Evolutionary conservation across 208 protist species (phyloP), one percentile per base, ranked within the genome.

Genomic region (Lotmaria passim): DNA sequence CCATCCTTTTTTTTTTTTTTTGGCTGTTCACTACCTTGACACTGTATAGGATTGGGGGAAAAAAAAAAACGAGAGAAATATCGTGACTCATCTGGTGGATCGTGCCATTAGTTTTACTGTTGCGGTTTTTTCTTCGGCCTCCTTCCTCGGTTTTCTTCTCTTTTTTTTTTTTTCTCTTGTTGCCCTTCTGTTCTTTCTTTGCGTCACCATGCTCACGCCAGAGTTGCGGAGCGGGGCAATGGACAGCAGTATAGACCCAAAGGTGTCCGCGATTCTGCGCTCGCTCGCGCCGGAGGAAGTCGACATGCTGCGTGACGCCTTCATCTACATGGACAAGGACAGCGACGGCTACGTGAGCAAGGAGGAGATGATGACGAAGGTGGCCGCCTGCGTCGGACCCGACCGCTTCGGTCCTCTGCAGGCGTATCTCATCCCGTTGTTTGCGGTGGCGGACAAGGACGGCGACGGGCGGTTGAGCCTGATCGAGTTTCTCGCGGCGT

Each of bases 241-340:
- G 55, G 71, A 79, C 3, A 28, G 17, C 48, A n/a, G 23, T 15
- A 55, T 77, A 23, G 63, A 75, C 33, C 64, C 71, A 11, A 44
- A 79, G 23, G 71, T 86, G 36, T 31, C 69, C 2, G 34, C 67
- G 23, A 83, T 87, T 44, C 43, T 90, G 23, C 72, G 80, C 39
- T 68, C 75, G 4, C 71, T 94, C 2, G 75, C 58, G 24, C 83
- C 84, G n/a, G 90, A 95, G 68, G 90, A 95, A 64, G 78, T 91
- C 1, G 87, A 95, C 65, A 95, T 95, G 90, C 79, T 95, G 24
- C 90, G 90, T 19, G 90, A 95, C 57, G 81, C 90, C n/a, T 95
- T 95, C 52, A 95, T 95, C 53, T 90, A 82, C 72, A 90, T 95
- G 81, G 90, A 95, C 65, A 46, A 63, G 12, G 85, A 95, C 70